A percentile compares a stretch with the other conserved stretches of the same genome.
These are phyloP conservation scores for Starmerella apis DNA, from an alignment of 805 yeast species.

Conservation along the genomic window DNA sequence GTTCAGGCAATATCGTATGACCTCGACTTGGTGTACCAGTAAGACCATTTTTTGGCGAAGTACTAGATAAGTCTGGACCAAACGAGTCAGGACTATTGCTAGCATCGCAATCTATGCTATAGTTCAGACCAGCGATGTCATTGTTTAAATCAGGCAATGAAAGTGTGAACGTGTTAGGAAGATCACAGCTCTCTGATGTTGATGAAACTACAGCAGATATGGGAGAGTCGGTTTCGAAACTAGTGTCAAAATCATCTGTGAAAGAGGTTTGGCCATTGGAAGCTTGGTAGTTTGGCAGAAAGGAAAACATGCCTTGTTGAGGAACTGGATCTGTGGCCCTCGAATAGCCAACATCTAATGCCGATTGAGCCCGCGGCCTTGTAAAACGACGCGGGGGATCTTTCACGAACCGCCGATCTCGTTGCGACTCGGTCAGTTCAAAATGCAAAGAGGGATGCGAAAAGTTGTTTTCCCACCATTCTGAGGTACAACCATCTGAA, in stretches of 20 bases:
- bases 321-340: not conserved
- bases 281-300: not conserved
- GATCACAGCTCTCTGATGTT: not conserved
- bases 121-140: not conserved
- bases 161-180: not conserved
- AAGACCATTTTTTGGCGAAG: not conserved
- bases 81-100: not conserved
- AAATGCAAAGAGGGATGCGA: not conserved
- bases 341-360: not conserved
- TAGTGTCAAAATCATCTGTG: not conserved
- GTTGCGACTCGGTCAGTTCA: not conserved
- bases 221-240: not conserved
- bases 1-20: too few species aligned
- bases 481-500: not conserved
- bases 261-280: too few species aligned
- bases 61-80: not conserved
- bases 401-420: not conserved
- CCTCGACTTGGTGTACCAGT: not conserved
- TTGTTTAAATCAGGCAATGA: not conserved
- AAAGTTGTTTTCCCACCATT: not conserved
- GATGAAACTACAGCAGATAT: not conserved
- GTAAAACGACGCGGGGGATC: not conserved
- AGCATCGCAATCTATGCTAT: not conserved
- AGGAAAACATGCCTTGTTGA: not conserved
- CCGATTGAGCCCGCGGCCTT: not conserved